A percentile compares a stretch with the other conserved stretches of the same genome.
These are phyloP conservation scores for Escallonia herrerae DNA, from an alignment of 129 eudicot genomes.

Conservation along the genomic window DNA sequence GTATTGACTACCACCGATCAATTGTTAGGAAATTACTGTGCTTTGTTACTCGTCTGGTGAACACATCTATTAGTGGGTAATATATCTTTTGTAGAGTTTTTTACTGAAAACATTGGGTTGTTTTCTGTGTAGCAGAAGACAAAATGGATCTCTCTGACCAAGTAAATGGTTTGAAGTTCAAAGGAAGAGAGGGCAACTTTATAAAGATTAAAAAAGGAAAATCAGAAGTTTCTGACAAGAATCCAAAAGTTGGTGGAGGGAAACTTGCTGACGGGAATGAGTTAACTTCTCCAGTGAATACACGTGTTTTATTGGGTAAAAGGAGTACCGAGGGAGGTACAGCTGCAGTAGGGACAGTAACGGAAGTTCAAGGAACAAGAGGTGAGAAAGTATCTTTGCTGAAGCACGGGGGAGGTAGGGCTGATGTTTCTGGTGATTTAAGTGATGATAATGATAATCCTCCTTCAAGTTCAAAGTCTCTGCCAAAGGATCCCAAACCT, in stretches of 20 bases:
- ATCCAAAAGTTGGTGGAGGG: slow-evolving; percentile 21
- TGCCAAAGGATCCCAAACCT: slow-evolving; percentile 61
- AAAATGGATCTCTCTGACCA: slow-evolving; percentile 23
- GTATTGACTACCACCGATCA: slow-evolving; percentile 6
- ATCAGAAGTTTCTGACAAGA: slow-evolving; percentile 27
- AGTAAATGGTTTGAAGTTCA: slow-evolving; percentile 33
- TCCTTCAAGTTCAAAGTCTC: slow-evolving; percentile 25
- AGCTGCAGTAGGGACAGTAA: slow-evolving; percentile 18
- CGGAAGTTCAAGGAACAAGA: slow-evolving; percentile 21
- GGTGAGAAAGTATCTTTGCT: slow-evolving; percentile 32
- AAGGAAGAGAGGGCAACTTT: slow-evolving; percentile 45
- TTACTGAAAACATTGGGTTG: neutral
- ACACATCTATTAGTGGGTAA: too few species aligned
- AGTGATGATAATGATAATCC: slow-evolving; percentile 27
- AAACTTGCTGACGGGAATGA: slow-evolving; percentile 20
- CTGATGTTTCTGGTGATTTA: slow-evolving; percentile 18
- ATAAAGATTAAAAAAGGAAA: slow-evolving; percentile 53
- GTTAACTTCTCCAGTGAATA: slow-evolving; percentile 29
- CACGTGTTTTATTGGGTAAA: slow-evolving; percentile 32
- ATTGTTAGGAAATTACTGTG: neutral
- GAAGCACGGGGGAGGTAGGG: slow-evolving; percentile 20
- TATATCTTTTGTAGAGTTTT: neutral
- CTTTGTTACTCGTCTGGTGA: neutral
- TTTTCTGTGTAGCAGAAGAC: slow-evolving; percentile 22
- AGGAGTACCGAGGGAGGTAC: slow-evolving; percentile 23